phyloP scores from a whole-genome alignment of 2,329 filamentous ascomycete genomes.

The Fusarium sp. region DNA sequence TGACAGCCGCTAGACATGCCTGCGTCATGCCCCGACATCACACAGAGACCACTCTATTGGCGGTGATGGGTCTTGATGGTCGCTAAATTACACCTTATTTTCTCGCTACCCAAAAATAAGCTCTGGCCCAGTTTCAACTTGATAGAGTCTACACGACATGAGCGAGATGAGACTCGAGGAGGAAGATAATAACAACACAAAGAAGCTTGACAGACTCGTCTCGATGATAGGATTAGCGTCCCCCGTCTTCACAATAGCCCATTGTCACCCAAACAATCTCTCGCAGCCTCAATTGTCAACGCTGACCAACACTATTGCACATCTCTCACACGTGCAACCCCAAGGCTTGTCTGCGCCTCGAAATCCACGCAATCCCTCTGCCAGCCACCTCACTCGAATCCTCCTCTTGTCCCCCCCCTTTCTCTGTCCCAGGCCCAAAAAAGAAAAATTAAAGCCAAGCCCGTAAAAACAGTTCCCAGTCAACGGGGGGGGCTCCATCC shows the following conservation, averaged over 20 bases:
- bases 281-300: neutral
- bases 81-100: conserved; percentile 28
- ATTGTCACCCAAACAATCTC: neutral
- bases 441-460: neutral
- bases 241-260: neutral
- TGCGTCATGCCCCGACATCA: conserved; percentile 6
- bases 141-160: neutral
- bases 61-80: conserved; percentile 5
- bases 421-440: neutral
- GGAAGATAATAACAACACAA: neutral
- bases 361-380: conserved; percentile 26
- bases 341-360: conserved; percentile 27
- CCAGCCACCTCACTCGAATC: conserved; percentile 6
- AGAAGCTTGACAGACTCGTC: neutral
- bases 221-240: neutral
- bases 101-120: conserved; percentile 19
- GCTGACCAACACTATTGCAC: conserved; percentile 21
- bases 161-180: neutral
- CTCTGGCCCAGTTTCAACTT: conserved; percentile 10
- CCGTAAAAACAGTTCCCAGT: neutral
- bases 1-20: conserved; percentile 4
- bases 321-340: conserved; percentile 17
- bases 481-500: neutral
- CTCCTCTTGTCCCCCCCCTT: neutral
- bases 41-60: conserved; percentile 17